Evolutionary conservation across 371 early-diverging fungal species (phyloP).

Genomic region (Syncephalastrum monosporum): DNA sequence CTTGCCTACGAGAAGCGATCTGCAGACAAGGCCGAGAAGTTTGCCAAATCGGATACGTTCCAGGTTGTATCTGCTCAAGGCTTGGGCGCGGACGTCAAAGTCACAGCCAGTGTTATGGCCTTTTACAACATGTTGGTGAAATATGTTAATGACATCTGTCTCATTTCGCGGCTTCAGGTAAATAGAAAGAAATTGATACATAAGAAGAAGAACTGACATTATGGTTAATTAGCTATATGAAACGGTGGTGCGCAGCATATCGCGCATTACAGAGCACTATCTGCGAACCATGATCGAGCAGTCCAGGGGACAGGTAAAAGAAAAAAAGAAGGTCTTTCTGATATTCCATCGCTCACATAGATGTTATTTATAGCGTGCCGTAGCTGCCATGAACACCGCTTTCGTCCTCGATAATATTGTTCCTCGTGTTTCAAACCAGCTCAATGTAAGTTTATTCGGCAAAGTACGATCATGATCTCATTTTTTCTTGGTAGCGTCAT

Average conservation of each 20-base stretch:
- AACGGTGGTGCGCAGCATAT: slow-evolving; percentile 40
- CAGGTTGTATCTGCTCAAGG: slow-evolving; percentile 57
- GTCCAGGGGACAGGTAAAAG: slow-evolving; percentile 41
- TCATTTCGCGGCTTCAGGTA: slow-evolving; percentile 67
- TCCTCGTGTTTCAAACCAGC: slow-evolving; percentile 58
- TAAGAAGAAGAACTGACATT: not conserved
- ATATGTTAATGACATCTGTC: slow-evolving; percentile 77
- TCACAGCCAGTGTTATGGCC: slow-evolving; percentile 58
- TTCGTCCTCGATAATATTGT: slow-evolving; percentile 63
- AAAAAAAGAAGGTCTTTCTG: not conserved
- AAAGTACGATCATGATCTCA: not conserved
- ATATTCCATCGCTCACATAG: not conserved
- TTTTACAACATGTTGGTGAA: slow-evolving; percentile 73
- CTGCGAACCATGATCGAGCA: slow-evolving; percentile 37
- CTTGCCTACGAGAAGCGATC: slow-evolving; percentile 58
- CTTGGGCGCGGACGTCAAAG: slow-evolving; percentile 44
- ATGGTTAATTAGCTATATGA: slow-evolving; percentile 30
- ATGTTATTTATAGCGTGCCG: slow-evolving; percentile 32
- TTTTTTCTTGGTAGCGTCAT: slow-evolving; percentile 38
- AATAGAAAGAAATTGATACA: not conserved
- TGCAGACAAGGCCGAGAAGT: slow-evolving; percentile 54
- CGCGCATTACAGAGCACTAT: slow-evolving; percentile 43
- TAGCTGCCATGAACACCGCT: slow-evolving; percentile 58
- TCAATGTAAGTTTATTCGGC: slow-evolving; percentile 37
- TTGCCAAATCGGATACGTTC: slow-evolving; percentile 64